Base-by-base conservation (phyloP, 2,329 filamentous ascomycete species). In the Microcyclospora tardicrescens region DNA sequence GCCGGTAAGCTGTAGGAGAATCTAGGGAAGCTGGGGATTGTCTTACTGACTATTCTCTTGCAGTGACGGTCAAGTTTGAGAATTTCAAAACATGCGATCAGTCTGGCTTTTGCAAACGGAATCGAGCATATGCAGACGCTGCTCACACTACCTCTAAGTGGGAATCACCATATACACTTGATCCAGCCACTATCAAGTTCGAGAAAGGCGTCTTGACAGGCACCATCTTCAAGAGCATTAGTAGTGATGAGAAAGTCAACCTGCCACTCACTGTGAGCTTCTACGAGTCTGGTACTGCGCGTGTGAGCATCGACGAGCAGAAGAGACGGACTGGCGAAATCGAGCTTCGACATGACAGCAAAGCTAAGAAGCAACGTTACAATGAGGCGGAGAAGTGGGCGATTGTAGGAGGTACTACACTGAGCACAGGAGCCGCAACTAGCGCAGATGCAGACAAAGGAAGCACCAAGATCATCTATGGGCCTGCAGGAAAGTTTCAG, bases 71-170 rank as follows among this genome's bases (percentile, higher is more conserved):
- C 37, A 98, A 98, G 66, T 82, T 94, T 58, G 79, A 94, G 54
- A 87, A 93, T 61, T 98, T 96, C 72, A 98, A 96, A 60, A 94
- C 82, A 53, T 98, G 91, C 67, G 68, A 82, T 50, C 89, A 98
- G 60, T 91, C 89, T 4, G 91, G 91, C 54, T 98, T 98, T 68
- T 98, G 91, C 66, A 91, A 86, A 60, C 83, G 91, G 48, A 96
- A 96, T 65, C 79, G 91, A 59, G 82, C 76, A 30, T 87, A 83
- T 58, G 91, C 91, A 58, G 87, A 96, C 62, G 68, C 74, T 46
- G 85, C 79, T 45, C 64, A 74, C 34, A 66, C 75, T 32, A 65
- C 75, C 40, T 77, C 75, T 43, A 71, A 75, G 8, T 95, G 85
- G 82, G 68, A 69, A 48, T 79, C 85, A 6, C 89, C 89, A 0